Evolutionary conservation across 2,329 filamentous ascomycete genomes (phyloP).

Genomic region (Nemania diffusa): DNA sequence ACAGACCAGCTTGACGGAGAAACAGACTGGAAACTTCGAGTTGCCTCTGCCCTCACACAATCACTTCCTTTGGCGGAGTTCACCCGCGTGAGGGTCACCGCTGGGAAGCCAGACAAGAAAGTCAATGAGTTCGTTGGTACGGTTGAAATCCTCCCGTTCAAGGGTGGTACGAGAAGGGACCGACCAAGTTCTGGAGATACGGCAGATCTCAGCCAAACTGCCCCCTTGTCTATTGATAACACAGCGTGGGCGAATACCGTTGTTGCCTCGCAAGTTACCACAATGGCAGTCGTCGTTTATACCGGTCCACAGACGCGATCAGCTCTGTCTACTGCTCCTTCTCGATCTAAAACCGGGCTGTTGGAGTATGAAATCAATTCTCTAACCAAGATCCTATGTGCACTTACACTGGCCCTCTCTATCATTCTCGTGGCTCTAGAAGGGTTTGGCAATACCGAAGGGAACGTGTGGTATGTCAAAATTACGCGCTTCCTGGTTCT

Average conservation of each 20-base stretch:
- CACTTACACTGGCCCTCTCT: constrained; percentile 85
- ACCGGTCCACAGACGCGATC: constrained; percentile 95
- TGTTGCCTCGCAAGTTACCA: constrained; percentile 89
- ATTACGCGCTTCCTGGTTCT: constrained; percentile 98
- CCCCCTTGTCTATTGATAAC: constrained; percentile 90
- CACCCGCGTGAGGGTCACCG: constrained; percentile 75
- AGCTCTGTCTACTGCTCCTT: constrained; percentile 89
- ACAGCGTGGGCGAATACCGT: constrained; percentile 99
- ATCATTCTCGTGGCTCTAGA: constrained; percentile 88
- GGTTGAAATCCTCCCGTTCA: constrained; percentile 75
- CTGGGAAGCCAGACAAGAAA: constrained; percentile 89
- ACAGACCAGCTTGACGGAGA: constrained; percentile 98
- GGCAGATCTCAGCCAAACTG: constrained; percentile 62
- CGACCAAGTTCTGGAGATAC: constrained; percentile 50
- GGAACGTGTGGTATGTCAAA: constrained; percentile 88
- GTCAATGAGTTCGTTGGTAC: constrained; percentile 97
- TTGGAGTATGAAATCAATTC: constrained; percentile 97
- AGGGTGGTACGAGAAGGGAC: constrained; percentile 59
- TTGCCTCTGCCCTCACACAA: constrained; percentile 89
- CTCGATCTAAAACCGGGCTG: constrained; percentile 91
- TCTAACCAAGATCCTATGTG: constrained; percentile 93
- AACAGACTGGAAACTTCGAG: constrained; percentile 96
- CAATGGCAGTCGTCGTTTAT: constrained; percentile 90
- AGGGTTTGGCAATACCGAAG: constrained; percentile 75
- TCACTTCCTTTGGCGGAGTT: constrained; percentile 78